phyloP scores from a whole-genome alignment of 2,329 filamentous ascomycete genomes.

The Epichloe coenophiala region DNA sequence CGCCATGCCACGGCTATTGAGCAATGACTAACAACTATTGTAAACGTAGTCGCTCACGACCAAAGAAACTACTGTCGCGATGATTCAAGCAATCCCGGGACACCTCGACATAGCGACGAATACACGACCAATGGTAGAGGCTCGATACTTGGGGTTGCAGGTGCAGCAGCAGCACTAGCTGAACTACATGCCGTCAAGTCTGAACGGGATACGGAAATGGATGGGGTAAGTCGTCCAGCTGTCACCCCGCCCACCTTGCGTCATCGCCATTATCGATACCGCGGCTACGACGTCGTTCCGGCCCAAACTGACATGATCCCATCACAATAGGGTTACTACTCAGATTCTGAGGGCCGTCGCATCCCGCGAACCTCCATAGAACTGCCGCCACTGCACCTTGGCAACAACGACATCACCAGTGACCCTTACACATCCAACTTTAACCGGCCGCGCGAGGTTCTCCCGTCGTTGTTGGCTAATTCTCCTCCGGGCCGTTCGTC shows the following conservation, averaged over 20 bases:
- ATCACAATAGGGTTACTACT: slow-evolving; percentile 47
- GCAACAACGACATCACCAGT: slow-evolving; percentile 51
- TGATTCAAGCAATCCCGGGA: slow-evolving; percentile 51
- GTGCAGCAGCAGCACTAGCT: slow-evolving; percentile 73
- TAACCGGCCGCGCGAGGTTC: slow-evolving; percentile 48
- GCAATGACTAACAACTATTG: neutral
- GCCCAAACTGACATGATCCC: slow-evolving; percentile 2
- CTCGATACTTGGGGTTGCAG: slow-evolving; percentile 43
- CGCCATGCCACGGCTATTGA: neutral
- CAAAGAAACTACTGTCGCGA: slow-evolving; percentile 44
- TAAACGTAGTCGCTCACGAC: slow-evolving; percentile 34
- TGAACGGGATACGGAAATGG: slow-evolving; percentile 65
- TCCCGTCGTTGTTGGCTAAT: slow-evolving; percentile 68
- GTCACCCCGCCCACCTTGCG: slow-evolving; percentile 11
- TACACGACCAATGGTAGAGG: slow-evolving; percentile 32
- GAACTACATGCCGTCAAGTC: slow-evolving; percentile 68
- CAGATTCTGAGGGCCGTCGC: slow-evolving; percentile 53
- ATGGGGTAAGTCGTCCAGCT: slow-evolving; percentile 46
- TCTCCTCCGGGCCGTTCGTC: slow-evolving; percentile 81
- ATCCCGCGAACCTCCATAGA: slow-evolving; percentile 56
- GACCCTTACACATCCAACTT: slow-evolving; percentile 53
- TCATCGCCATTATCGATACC: slow-evolving; percentile 13
- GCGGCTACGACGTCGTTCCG: neutral
- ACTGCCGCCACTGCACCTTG: slow-evolving; percentile 53
- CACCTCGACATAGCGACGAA: slow-evolving; percentile 57